These are phyloP conservation scores for Helianthus tuberosus DNA, from an alignment of 129 eudicot genomes.

Conservation along the genomic window DNA sequence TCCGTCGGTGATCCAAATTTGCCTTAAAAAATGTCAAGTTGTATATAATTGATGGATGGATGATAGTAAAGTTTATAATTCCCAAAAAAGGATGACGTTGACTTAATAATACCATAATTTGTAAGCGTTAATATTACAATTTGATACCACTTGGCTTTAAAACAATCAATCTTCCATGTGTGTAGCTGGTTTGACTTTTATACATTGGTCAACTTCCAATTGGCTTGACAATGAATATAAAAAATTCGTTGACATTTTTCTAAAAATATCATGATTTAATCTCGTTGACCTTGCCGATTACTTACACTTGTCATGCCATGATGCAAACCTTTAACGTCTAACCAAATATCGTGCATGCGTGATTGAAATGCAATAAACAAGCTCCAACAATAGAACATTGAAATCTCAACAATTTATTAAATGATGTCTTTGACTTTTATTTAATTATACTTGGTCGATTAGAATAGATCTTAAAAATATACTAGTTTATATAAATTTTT, in stretches of 20 bases:
- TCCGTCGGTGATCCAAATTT: no score
- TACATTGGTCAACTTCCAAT: conserved; percentile 11
- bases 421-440: neutral
- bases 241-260: conserved; percentile 14
- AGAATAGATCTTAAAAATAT: conserved; percentile 15
- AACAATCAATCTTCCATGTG: neutral
- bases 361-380: conserved; percentile 17
- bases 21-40: no score
- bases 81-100: no score
- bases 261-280: neutral
- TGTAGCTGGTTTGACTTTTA: neutral
- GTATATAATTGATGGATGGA: no score
- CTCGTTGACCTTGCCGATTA: neutral
- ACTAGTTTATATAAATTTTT: neutral
- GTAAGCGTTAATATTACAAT: neutral
- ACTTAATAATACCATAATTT: no score
- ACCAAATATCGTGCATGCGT: conserved; percentile 17
- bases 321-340: neutral
- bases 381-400: neutral
- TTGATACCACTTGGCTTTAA: neutral
- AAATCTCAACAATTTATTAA: neutral
- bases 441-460: neutral
- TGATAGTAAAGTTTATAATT: no score
- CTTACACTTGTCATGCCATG: conserved; percentile 18
- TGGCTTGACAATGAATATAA: neutral